Base-by-base conservation (phyloP, 148 eudicot genomes). In the Vaccinium myrtillus region DNA sequence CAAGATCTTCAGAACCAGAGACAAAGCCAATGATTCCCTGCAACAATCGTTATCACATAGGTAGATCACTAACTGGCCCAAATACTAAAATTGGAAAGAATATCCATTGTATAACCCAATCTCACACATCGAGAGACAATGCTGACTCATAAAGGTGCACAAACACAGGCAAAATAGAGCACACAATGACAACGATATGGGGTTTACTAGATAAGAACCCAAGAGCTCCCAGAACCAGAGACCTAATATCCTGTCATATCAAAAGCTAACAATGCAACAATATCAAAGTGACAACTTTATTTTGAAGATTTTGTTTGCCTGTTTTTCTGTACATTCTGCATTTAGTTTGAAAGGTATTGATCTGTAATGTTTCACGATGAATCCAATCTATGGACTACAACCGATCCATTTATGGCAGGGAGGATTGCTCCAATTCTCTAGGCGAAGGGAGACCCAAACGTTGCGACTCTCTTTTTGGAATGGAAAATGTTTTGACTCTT, bases 11-110 rank as follows among this genome's bases (percentile, higher is more conserved):
- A 71, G 95, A 91, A 75, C 98, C 98, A 86, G 93, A 90, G 55
- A 94, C 88, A 80, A 91, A 76, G 67, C 99, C 99, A 54, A 84
- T 89, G 81, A 97, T 93, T 59, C 99, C 99, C 99, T 97, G 97
- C 84, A 87, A 87, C 67, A 23, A n/a, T 78, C 15, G 75, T 46
- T 58, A 80, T 4, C 48, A 59, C 23, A 36, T 23, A 43, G 21
- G 23, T 73, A 15, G 49, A 18, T 32, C 18, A 39, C 50, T 39
- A 32, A 73, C 1, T 39, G 12, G n/a, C n/a, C 77, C n/a, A 16
- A 73, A 46, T 0, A 0, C 48, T 73, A 30, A 32, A 73, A 16
- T 9, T 6, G 49, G 1, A 36, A 36, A 39, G 10, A 73, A 73
- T 39, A 73, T 15, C 50, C 77, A 39, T 73, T 4, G 77, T 16